Conservation (phyloP, 164 flowering plant genomes). For the Berberis thunbergii region DNA sequence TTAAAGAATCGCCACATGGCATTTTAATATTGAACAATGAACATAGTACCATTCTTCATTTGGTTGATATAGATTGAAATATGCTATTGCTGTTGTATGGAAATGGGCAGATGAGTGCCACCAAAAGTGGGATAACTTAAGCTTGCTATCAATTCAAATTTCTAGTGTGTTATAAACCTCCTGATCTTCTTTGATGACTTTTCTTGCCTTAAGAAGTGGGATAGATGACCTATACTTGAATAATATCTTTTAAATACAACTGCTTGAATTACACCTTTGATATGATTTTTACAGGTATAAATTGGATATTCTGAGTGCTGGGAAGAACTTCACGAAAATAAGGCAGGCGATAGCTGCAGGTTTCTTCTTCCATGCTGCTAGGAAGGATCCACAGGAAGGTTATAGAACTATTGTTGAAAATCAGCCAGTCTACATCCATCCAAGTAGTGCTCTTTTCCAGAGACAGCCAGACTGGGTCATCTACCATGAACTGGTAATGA, state of each 20-base stretch:
- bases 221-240: not conserved
- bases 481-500: conserved; percentile 88
- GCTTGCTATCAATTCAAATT: too few relatives aligned
- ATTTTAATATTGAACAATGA: too few relatives aligned
- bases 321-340: conserved; percentile 68
- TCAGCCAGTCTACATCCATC: conserved; percentile 83
- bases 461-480: conserved; percentile 89
- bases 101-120: too few relatives aligned
- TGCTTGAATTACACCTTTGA: not conserved
- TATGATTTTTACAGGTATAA: conserved; percentile 45
- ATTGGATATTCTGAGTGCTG: conserved; percentile 72
- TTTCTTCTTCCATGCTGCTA: conserved; percentile 76
- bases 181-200: too few relatives aligned
- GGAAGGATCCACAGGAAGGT: conserved; percentile 87
- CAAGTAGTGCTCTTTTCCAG: conserved; percentile 85
- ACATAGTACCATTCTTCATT: too few relatives aligned
- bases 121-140: too few relatives aligned
- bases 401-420: conserved; percentile 84
- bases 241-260: not conserved
- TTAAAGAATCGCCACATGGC: too few relatives aligned
- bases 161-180: too few relatives aligned
- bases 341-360: conserved; percentile 83
- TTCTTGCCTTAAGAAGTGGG: not conserved
- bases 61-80: too few relatives aligned
- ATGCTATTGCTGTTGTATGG: too few relatives aligned